Conservation (phyloP, 257 asterid genomes). For the Lantana camara region DNA sequence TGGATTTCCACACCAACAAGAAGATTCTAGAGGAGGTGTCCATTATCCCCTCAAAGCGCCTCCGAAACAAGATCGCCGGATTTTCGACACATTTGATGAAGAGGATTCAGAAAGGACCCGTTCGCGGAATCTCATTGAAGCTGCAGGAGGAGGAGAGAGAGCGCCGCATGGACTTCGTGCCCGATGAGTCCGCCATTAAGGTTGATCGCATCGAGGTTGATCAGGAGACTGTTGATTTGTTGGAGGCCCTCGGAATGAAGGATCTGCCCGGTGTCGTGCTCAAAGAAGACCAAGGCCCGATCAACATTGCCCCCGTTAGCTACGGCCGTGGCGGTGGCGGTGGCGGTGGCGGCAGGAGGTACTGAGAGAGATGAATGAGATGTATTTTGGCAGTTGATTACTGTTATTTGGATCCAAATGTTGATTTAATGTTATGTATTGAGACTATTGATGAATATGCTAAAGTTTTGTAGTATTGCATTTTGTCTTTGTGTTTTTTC, state of each 20-base stretch:
- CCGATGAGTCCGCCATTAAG: constrained; percentile 65
- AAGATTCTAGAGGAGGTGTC: constrained; percentile 68
- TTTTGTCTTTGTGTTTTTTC: too few species aligned
- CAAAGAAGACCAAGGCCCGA: constrained; percentile 36
- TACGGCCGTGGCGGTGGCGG: constrained; percentile 46
- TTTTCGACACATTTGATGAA: constrained; percentile 77
- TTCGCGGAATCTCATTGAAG: constrained; percentile 71
- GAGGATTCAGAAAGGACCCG: constrained; percentile 72
- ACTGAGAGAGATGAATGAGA: constrained; percentile 14
- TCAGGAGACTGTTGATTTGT: constrained; percentile 64
- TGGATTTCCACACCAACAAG: constrained; percentile 78
- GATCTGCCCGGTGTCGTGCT: constrained; percentile 62
- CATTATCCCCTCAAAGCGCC: constrained; percentile 70
- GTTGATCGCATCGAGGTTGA: constrained; percentile 63
- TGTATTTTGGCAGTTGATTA: background rate
- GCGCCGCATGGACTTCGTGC: constrained; percentile 79
- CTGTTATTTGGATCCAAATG: background rate
- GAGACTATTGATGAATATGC: background rate
- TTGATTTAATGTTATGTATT: background rate
- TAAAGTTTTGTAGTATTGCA: background rate
- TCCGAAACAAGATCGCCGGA: constrained; percentile 78
- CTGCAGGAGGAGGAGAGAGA: constrained; percentile 82
- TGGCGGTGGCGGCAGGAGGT: constrained; percentile 30
- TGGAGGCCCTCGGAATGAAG: constrained; percentile 59
- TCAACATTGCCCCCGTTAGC: constrained; percentile 17